Percentiles rank a stretch among this genome's conserved stretches.
These are phyloP conservation scores for Termitomyces sp. DNA, from an alignment of 768 basidiomycete species.

Conservation along the genomic window DNA sequence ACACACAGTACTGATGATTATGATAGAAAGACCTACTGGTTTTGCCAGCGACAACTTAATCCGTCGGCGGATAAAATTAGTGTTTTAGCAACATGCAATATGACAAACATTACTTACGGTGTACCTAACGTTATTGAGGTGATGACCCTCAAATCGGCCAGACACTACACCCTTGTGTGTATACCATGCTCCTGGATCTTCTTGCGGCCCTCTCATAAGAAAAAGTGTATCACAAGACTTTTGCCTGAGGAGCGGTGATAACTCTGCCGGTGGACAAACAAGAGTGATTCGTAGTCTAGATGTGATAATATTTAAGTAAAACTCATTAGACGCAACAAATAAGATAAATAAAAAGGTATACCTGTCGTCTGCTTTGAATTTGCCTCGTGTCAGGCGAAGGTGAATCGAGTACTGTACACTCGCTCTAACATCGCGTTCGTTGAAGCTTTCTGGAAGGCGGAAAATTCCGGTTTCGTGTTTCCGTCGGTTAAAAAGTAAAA, in stretches of 20 bases:
- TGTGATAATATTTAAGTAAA: not conserved
- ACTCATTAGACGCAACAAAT: not conserved
- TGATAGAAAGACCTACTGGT: conserved; percentile 25
- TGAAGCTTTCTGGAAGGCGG: conserved; percentile 33
- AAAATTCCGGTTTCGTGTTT: conserved; percentile 20
- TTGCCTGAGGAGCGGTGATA: conserved; percentile 27
- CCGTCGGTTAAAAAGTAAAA: conserved; percentile 15
- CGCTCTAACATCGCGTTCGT: conserved; percentile 31
- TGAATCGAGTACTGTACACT: conserved; percentile 31
- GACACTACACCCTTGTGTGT: conserved; percentile 20
- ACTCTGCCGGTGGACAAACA: conserved; percentile 27
- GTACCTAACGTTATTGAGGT: conserved; percentile 25
- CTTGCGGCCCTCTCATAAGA: conserved; percentile 28
- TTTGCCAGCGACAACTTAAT: conserved; percentile 33
- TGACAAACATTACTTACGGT: conserved; percentile 22
- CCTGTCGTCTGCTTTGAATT: conserved; percentile 30
- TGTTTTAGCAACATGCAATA: not conserved
- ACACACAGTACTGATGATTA: not conserved
- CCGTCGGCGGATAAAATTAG: not conserved
- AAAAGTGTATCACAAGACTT: conserved; percentile 28
- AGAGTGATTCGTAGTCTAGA: conserved; percentile 25
- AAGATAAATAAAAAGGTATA: conserved; percentile 5
- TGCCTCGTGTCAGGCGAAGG: conserved; percentile 26
- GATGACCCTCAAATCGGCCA: conserved; percentile 25
- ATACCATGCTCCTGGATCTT: conserved; percentile 38